Conservation (phyloP, 371 early-diverging fungal species). For the Chytridium lagenaria region DNA sequence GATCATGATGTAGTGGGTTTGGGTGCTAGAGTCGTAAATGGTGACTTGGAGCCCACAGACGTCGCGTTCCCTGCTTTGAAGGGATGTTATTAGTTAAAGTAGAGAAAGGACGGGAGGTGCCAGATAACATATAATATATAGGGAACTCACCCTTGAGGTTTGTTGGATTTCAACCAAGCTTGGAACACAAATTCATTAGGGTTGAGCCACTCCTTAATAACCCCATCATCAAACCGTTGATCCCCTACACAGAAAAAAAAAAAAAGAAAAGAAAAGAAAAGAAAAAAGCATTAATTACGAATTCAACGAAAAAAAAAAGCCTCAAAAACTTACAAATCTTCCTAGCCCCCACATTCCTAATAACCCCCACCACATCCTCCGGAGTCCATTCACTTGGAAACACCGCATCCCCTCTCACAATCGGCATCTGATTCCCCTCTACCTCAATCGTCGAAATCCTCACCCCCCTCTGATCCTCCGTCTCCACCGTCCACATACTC, state of each 20-base stretch:
- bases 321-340: slow-evolving; percentile 34
- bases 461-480: slow-evolving; percentile 29
- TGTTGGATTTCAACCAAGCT: slow-evolving; percentile 20
- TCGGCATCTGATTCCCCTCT: slow-evolving; percentile 6
- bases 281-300: too few species aligned
- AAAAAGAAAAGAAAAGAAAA: too few species aligned
- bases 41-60: slow-evolving; percentile 30
- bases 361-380: slow-evolving; percentile 21
- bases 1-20: slow-evolving; percentile 40
- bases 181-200: slow-evolving; percentile 34
- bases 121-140: not conserved
- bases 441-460: slow-evolving; percentile 33
- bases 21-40: slow-evolving; percentile 26
- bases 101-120: too few species aligned
- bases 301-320: not conserved
- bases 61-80: not conserved
- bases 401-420: slow-evolving; percentile 12
- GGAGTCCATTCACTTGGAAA: slow-evolving; percentile 26
- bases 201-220: slow-evolving; percentile 35
- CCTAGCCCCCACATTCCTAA: slow-evolving; percentile 26
- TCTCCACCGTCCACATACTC: slow-evolving; percentile 10
- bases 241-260: slow-evolving; percentile 23
- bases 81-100: too few species aligned
- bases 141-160: slow-evolving; percentile 9
- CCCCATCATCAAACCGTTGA: slow-evolving; percentile 28